Evolutionary conservation across 768 basidiomycete species (phyloP).

Genomic region (Amanita rubescens): DNA sequence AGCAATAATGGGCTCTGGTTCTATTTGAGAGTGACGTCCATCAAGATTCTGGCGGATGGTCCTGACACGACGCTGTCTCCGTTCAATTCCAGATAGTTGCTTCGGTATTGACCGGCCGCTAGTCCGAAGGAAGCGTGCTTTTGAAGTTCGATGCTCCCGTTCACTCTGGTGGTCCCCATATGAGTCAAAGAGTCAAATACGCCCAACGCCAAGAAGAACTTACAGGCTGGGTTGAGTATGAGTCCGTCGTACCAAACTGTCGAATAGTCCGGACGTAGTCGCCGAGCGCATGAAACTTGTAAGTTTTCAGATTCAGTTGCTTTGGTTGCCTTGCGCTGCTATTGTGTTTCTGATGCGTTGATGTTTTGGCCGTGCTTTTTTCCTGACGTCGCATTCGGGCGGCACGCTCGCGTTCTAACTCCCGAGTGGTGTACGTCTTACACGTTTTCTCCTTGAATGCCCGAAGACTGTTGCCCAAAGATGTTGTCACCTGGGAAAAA

Average conservation of each 20-base stretch:
- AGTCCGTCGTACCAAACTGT: too few relatives aligned
- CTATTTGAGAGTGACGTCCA: not conserved
- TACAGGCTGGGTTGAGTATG: too few relatives aligned
- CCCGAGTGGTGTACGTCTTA: conserved; percentile 22
- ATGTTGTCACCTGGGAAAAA: too few relatives aligned
- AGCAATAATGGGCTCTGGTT: not conserved
- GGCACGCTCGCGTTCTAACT: not conserved
- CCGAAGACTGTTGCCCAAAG: too few relatives aligned
- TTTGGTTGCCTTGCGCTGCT: not conserved
- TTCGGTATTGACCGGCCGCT: too few relatives aligned
- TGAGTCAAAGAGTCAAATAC: not conserved
- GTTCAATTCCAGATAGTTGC: not conserved
- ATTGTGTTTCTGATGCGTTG: conserved; percentile 5
- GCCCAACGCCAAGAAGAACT: not conserved
- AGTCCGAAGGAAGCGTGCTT: too few relatives aligned
- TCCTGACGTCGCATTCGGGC: too few relatives aligned
- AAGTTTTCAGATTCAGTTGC: not conserved
- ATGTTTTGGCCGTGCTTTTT: not conserved
- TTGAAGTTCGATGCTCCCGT: too few relatives aligned
- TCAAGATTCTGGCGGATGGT: not conserved
- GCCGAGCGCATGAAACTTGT: too few relatives aligned
- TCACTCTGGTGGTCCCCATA: too few relatives aligned
- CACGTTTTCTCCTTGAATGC: too few relatives aligned
- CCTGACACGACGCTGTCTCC: not conserved
- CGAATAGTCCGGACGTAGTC: too few relatives aligned